A percentile compares a stretch with the other conserved stretches of the same genome.
phyloP scores from a whole-genome alignment of 306 rosid genomes.

The Cucurbita maxima region DNA sequence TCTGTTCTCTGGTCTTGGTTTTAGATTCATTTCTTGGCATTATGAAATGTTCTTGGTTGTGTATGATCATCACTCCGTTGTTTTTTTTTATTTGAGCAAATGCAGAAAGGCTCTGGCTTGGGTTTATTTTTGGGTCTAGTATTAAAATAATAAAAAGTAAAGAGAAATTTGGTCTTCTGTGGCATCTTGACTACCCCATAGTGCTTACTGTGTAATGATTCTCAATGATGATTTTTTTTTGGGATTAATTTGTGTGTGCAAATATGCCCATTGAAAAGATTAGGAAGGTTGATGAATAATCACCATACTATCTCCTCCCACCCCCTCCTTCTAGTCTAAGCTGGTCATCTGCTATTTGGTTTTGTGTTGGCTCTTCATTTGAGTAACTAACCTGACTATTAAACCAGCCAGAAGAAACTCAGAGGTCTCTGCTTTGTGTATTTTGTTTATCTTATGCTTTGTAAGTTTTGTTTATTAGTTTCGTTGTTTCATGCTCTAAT shows the following conservation, averaged over 20 bases:
- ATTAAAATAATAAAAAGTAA: background rate
- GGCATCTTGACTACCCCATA: background rate
- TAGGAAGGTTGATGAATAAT: background rate
- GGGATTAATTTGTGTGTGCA: background rate
- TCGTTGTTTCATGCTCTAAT: slow-evolving; percentile 19
- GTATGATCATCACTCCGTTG: background rate
- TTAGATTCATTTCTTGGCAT: slow-evolving; percentile 19
- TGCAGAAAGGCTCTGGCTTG: background rate
- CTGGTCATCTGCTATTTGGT: background rate
- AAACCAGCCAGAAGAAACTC: slow-evolving; percentile 74
- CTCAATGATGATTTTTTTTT: background rate
- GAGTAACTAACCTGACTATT: slow-evolving; percentile 22
- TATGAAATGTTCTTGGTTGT: background rate
- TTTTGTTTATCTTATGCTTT: slow-evolving; percentile 66
- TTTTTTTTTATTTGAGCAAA: background rate
- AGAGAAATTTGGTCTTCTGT: background rate
- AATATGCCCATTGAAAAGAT: background rate
- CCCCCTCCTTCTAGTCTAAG: background rate
- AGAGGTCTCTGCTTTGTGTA: slow-evolving; percentile 77
- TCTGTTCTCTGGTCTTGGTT: slow-evolving; percentile 12
- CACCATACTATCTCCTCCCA: background rate
- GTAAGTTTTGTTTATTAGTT: slow-evolving; percentile 47
- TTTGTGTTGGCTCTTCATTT: background rate
- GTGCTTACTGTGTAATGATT: background rate
- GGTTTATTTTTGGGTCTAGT: background rate